These are phyloP conservation scores for Hericium rajendrae DNA, from an alignment of 768 basidiomycete species.

Conservation along the genomic window DNA sequence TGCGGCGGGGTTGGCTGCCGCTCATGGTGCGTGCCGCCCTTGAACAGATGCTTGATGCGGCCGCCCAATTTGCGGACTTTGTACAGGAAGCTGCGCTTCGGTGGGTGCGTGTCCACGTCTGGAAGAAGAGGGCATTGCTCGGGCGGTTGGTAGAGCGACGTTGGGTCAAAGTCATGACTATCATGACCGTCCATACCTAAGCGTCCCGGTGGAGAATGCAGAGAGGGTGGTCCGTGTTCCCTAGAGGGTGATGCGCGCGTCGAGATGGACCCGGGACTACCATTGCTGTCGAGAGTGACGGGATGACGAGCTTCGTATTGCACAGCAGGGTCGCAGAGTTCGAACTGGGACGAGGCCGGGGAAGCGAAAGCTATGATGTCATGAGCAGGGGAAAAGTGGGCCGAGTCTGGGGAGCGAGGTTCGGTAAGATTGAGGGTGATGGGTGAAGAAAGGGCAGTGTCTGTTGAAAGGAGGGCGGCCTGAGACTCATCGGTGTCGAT, in stretches of 20 bases:
- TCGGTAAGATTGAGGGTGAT: slow-evolving; percentile 7
- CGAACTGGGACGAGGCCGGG: slow-evolving; percentile 9
- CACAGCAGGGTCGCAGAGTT: not conserved
- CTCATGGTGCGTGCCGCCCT: not conserved
- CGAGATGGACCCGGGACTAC: slow-evolving; percentile 2
- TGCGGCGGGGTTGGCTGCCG: not conserved
- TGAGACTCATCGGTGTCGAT: no score
- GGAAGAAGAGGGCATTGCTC: not conserved
- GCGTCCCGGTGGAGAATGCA: not conserved
- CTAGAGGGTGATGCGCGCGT: not conserved
- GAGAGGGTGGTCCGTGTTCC: not conserved
- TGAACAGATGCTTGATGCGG: slow-evolving; percentile 10
- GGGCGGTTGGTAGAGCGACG: no score
- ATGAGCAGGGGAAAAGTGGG: slow-evolving; percentile 9
- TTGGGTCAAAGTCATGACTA: no score
- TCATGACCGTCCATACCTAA: no score
- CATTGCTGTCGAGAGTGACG: not conserved
- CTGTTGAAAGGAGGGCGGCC: no score
- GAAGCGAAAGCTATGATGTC: slow-evolving; percentile 7
- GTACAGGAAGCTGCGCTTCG: slow-evolving; percentile 8
- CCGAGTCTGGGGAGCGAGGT: slow-evolving; percentile 12
- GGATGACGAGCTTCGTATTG: no score
- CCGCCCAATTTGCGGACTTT: slow-evolving; percentile 11
- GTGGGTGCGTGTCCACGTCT: not conserved
- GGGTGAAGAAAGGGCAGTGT: not conserved